Conservation (phyloP, 1,139 yeast species). For the Candida glucosophila region DNA sequence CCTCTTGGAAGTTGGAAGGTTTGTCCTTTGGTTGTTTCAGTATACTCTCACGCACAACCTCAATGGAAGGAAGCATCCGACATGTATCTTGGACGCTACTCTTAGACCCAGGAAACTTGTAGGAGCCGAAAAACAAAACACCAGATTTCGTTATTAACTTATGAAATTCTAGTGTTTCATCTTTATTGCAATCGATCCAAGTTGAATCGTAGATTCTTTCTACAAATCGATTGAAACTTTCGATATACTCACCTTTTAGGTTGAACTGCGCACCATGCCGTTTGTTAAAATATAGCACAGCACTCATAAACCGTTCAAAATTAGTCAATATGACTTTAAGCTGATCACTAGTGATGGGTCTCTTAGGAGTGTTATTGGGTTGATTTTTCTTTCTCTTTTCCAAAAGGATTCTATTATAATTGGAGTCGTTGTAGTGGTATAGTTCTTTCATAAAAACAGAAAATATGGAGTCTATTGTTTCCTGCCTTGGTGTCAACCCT, state of each 20-base stretch:
- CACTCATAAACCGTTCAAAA: conserved; percentile 13
- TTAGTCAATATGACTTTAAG: conserved; percentile 9
- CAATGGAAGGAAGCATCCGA: conserved; percentile 17
- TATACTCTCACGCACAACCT: no score
- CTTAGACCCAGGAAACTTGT: conserved; percentile 10
- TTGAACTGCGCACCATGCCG: conserved; percentile 10
- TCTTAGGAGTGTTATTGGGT: conserved; percentile 16
- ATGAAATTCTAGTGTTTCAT: conserved; percentile 12
- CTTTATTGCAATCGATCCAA: conserved; percentile 16
- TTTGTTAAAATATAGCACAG: conserved; percentile 10
- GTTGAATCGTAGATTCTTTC: conserved; percentile 15
- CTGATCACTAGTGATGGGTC: conserved; percentile 17
- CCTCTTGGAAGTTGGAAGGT: no score
- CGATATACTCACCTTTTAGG: conserved; percentile 1
- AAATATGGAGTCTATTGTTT: conserved; percentile 22
- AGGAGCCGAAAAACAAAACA: conserved; percentile 15
- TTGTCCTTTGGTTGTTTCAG: no score
- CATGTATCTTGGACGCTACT: no score
- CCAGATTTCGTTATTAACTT: conserved; percentile 21
- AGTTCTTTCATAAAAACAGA: conserved; percentile 25
- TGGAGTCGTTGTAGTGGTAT: conserved; percentile 25
- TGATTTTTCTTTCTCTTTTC: conserved; percentile 8
- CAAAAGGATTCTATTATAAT: conserved; percentile 13
- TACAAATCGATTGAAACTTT: conserved; percentile 19
- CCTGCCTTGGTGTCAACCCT: conserved; percentile 13